Evolutionary conservation across 202 grass and related monocot genomes (phyloP).

Genomic region (Musa balbisiana): DNA sequence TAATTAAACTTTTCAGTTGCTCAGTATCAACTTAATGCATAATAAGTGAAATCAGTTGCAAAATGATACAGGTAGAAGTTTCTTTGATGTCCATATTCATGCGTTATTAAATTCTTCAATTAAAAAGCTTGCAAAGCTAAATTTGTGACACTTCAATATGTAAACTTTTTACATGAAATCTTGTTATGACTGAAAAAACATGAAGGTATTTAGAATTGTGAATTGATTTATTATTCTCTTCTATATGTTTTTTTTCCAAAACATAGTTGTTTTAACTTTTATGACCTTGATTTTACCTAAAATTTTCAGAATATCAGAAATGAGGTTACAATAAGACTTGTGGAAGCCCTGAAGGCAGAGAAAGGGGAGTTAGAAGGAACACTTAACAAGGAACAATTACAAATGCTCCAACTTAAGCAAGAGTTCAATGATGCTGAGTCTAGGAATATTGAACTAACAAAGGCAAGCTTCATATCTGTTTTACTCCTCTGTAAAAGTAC

Average conservation of each 20-base stretch:
- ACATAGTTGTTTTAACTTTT: not conserved
- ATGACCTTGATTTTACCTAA: not conserved
- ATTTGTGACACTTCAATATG: not conserved
- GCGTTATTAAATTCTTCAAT: not conserved
- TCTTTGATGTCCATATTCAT: not conserved
- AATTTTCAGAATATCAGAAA: slow-evolving; percentile 57
- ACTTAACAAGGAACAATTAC: slow-evolving; percentile 61
- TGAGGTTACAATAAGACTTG: slow-evolving; percentile 49
- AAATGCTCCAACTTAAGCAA: slow-evolving; percentile 76
- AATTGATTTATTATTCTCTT: no score
- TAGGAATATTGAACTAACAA: slow-evolving; percentile 79
- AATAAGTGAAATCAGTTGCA: not conserved
- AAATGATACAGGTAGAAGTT: not conserved
- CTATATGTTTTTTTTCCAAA: not conserved
- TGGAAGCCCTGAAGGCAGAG: slow-evolving; percentile 63
- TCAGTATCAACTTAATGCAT: not conserved
- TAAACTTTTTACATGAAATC: slow-evolving; percentile 2
- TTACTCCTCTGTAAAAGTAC: not conserved
- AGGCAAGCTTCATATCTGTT: slow-evolving; percentile 33
- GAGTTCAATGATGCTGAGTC: slow-evolving; percentile 71
- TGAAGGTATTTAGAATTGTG: not conserved
- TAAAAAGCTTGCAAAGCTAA: not conserved
- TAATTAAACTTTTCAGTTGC: not conserved
- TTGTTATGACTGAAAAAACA: not conserved
- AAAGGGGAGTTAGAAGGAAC: slow-evolving; percentile 82